These are phyloP conservation scores for Fusarium xyrophilum DNA, from an alignment of 2,329 filamentous ascomycete genomes.

Conservation along the genomic window DNA sequence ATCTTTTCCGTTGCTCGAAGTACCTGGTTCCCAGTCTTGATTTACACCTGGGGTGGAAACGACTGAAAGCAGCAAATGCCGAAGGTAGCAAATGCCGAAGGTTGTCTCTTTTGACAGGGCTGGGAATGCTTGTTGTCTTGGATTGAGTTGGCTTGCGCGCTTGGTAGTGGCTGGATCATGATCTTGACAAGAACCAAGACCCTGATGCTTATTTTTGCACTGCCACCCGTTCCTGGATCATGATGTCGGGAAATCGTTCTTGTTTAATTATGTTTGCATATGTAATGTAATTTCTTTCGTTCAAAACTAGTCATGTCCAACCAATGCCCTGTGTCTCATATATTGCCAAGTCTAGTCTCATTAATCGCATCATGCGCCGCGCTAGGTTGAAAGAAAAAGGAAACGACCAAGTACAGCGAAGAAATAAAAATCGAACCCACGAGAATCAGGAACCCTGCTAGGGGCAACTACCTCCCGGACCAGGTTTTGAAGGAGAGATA, in stretches of 20 bases:
- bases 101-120: background rate
- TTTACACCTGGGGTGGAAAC: slow-evolving; percentile 17
- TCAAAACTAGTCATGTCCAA: slow-evolving; percentile 1
- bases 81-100: slow-evolving; percentile 12
- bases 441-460: background rate
- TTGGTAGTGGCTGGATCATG: background rate
- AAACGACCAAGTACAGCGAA: background rate
- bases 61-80: background rate
- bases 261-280: slow-evolving; percentile 22
- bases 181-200: background rate
- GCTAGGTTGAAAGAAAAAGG: slow-evolving; percentile 12
- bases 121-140: slow-evolving; percentile 16
- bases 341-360: slow-evolving; percentile 8
- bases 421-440: background rate
- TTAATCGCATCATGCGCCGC: slow-evolving; percentile 23
- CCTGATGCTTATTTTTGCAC: slow-evolving; percentile 1
- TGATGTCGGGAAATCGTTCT: background rate
- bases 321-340: background rate
- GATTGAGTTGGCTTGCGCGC: background rate
- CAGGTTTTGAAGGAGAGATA: slow-evolving; percentile 45
- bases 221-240: slow-evolving; percentile 4
- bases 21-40: slow-evolving; percentile 16
- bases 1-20: slow-evolving; percentile 15
- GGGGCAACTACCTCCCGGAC: slow-evolving; percentile 41
- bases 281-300: slow-evolving; percentile 6